Base-by-base conservation (phyloP, 352 stramenopile species). In the Globisporangium yorkense region DNA sequence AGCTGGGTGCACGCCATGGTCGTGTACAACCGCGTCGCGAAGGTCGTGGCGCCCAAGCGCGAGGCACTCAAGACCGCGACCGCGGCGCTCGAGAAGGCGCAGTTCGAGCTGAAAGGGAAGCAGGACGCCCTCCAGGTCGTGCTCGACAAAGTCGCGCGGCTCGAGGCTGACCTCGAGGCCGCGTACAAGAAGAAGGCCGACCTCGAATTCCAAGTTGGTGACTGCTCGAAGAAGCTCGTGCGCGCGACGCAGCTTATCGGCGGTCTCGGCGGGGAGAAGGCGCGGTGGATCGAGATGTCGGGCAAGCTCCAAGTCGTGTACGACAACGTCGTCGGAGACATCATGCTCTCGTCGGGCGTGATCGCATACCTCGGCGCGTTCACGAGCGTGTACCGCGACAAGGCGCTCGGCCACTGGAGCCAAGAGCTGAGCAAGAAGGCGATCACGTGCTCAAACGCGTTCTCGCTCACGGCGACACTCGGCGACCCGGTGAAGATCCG, bases 1-100 rank as follows among this genome's bases (percentile, higher is more conserved):
- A 94, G 76, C 58, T 98, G 96, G 96, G 94, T 98, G 5, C 93
- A 97, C 56, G 96, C 96, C 4, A 98, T 98, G 92, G 92, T 98
- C 1, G 88, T 97, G 20, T 98, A 98, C 72, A 91, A 98, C 53
- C 75, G 80, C 3, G 93, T 98, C 12, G 88, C 89, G 0, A 96
- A 97, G 47, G 80, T 96, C 3, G 96, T 98, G 0, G 96, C 79
- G 0, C 96, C 96, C 0, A 98, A 98, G 71, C 79, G 89, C 24
- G 88, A 94, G 58, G 92, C 92, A 2, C 68, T 98, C 3, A 95
- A 96, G 56, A 77, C 89, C 3, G 96, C 96, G 21, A 96, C 93
- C 15, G 54, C 75, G 6, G 84, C 86, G 24, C 73, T 98, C 6
- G 86, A 91, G 40, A 80, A 83, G 51, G 92, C 92, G 4, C 88